Conservation (phyloP, 2,329 filamentous ascomycete genomes). For the Epicoccum sorghinum region DNA sequence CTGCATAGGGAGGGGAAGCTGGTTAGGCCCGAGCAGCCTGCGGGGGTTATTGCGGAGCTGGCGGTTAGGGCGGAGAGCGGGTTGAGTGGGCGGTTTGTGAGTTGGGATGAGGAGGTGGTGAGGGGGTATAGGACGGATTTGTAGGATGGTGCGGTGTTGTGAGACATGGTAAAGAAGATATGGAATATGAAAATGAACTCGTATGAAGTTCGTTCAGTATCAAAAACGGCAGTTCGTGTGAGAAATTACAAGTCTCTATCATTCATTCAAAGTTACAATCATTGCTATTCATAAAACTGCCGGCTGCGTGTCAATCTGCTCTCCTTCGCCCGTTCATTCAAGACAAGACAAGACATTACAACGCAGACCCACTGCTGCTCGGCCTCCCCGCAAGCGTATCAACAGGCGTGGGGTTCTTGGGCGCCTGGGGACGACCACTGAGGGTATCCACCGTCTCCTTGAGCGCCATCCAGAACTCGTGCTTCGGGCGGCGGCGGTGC, state of each 20-base stretch:
- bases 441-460: constrained; percentile 84
- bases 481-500: constrained; percentile 82
- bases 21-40: constrained; percentile 82
- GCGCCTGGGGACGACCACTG: constrained; percentile 60
- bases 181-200: too few species aligned
- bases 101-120: constrained; percentile 44
- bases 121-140: constrained; percentile 31
- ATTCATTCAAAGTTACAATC: background rate
- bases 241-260: too few species aligned
- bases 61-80: constrained; percentile 66
- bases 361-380: constrained; percentile 11
- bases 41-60: constrained; percentile 82
- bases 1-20: constrained; percentile 74
- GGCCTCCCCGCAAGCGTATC: constrained; percentile 33
- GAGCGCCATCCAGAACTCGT: constrained; percentile 83
- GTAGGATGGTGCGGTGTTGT: background rate
- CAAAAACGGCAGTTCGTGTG: too few species aligned
- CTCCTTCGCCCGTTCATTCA: too few species aligned
- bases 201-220: too few species aligned
- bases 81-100: constrained; percentile 78
- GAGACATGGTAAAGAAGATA: too few species aligned
- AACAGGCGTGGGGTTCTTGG: constrained; percentile 21
- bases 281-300: too few species aligned
- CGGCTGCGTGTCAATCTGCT: too few species aligned
- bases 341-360: constrained; percentile 7